Conservation (phyloP, 495 filamentous ascomycete genomes). For the Emericellopsis terricola region DNA sequence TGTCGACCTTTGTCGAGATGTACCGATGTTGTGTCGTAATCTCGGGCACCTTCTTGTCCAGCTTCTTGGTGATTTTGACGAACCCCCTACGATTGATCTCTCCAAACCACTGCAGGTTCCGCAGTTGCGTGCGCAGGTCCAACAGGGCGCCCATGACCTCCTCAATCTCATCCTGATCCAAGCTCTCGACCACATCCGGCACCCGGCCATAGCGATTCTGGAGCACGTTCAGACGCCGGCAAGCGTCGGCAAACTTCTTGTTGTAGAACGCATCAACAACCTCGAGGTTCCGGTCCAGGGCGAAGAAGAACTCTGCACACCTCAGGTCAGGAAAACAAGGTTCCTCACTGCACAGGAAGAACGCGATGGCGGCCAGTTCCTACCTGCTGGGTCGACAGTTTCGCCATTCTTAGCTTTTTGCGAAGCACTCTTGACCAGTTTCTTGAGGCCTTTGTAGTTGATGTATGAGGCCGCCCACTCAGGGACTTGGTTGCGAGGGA, state of each 20-base stretch:
- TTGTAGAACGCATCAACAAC: constrained; percentile 92
- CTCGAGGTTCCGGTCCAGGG: constrained; percentile 89
- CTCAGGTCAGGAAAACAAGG: constrained; percentile 16
- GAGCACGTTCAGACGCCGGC: constrained; percentile 66
- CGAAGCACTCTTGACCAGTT: constrained; percentile 67
- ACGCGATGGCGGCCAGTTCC: too few species aligned
- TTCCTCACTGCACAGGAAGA: too few species aligned
- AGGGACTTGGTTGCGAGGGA: constrained; percentile 85
- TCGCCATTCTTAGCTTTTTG: constrained; percentile 44
- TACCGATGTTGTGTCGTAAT: constrained; percentile 63
- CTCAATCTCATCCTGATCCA: constrained; percentile 60
- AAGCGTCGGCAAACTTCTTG: constrained; percentile 71
- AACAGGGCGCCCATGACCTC: constrained; percentile 79
- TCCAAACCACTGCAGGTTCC: constrained; percentile 93
- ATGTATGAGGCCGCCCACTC: constrained; percentile 91
- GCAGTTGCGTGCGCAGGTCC: constrained; percentile 67
- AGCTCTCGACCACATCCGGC: constrained; percentile 25
- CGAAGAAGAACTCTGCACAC: constrained; percentile 72
- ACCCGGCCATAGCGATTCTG: constrained; percentile 61
- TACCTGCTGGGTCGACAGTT: constrained; percentile 60
- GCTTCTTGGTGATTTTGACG: constrained; percentile 94
- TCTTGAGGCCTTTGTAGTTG: constrained; percentile 91
- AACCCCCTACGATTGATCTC: constrained; percentile 93
- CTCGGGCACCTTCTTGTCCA: constrained; percentile 73
- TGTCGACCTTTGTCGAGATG: constrained; percentile 72